Evolutionary conservation across 164 flowering plant species (phyloP).

Genomic region (Saururus chinensis): DNA sequence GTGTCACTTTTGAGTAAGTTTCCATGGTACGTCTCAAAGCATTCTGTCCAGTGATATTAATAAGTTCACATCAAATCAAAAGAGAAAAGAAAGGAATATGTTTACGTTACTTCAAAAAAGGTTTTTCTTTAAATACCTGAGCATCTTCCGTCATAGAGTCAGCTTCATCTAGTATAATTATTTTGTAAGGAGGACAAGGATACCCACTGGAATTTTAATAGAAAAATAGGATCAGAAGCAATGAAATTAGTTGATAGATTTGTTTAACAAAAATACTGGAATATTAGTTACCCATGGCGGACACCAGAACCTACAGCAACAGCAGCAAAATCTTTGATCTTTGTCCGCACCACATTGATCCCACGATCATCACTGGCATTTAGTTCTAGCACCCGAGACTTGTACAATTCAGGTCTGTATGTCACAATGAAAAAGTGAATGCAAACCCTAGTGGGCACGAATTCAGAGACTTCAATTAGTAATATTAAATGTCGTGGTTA

Average conservation of each 20-base stretch:
- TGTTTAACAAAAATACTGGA: neutral
- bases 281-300: conserved; percentile 45
- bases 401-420: conserved; percentile 86
- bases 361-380: conserved; percentile 99
- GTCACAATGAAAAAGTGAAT: neutral
- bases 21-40: conserved; percentile 96
- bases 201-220: conserved; percentile 36
- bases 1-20: conserved; percentile 91
- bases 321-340: conserved; percentile 92
- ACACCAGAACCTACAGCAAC: conserved; percentile 78
- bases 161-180: conserved; percentile 92
- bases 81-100: neutral
- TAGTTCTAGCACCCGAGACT: conserved; percentile 86
- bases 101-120: neutral
- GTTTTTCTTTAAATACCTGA: conserved; percentile 37
- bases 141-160: conserved; percentile 99
- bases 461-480: neutral
- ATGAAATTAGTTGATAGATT: neutral
- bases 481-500: too few relatives aligned
- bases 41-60: conserved; percentile 39
- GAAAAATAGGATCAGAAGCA: neutral
- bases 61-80: neutral
- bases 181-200: conserved; percentile 92
- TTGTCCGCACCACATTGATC: conserved; percentile 91
- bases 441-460: too few relatives aligned